Percentiles rank a stretch among this genome's conserved stretches.
phyloP scores from a whole-genome alignment of 805 yeast genomes.

The Candida nemodendra region DNA sequence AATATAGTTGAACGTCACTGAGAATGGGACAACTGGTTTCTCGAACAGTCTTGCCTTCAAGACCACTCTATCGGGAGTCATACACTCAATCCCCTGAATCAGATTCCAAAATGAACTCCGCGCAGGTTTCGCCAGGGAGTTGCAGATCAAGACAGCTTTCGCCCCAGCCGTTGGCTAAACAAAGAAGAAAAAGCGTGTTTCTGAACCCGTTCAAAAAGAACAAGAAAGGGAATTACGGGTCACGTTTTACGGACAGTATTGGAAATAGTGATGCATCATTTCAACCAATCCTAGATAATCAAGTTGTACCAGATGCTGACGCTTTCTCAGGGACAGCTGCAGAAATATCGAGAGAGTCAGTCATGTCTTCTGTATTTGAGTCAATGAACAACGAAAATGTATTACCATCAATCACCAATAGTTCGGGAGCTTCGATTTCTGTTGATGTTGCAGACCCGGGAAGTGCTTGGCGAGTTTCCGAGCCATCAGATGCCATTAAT shows the following conservation, averaged over 20 bases:
- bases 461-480: no score
- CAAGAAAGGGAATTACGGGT: not conserved
- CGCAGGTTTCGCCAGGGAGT: constrained; percentile 2
- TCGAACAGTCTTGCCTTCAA: not conserved
- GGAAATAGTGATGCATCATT: not conserved
- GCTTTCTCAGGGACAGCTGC: not conserved
- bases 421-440: no score
- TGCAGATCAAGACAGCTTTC: constrained; percentile 18
- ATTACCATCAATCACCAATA: not conserved
- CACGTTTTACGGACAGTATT: not conserved
- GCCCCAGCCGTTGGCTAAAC: constrained; percentile 11
- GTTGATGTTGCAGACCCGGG: no score
- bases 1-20: no score
- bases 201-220: constrained; percentile 9
- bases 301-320: not conserved
- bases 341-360: not conserved
- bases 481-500: no score
- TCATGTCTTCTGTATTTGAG: not conserved
- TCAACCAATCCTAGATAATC: not conserved
- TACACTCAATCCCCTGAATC: not conserved
- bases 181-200: constrained; percentile 10
- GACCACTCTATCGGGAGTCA: not conserved
- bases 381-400: not conserved
- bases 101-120: not conserved
- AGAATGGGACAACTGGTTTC: not conserved